Evolutionary conservation across 208 protist species (phyloP).

Genomic region (Blastocrithidia nonstop): DNA sequence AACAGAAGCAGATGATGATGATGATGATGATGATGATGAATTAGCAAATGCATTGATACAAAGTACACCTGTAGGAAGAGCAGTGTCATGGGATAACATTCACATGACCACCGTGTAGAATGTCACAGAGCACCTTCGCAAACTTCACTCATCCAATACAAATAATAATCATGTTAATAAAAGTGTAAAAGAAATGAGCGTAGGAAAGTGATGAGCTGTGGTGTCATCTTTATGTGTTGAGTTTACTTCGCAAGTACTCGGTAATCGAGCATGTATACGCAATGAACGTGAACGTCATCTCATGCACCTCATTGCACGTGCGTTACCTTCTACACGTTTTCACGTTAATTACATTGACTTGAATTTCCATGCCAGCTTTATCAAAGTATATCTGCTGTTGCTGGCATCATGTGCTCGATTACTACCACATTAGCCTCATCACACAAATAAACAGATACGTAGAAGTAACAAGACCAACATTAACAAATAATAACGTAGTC

Average conservation of each 20-base stretch:
- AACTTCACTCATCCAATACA: too few species aligned
- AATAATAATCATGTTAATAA: too few species aligned
- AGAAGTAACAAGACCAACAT: too few species aligned
- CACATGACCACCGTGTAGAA: conserved; percentile 28
- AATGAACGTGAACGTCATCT: conserved; percentile 37
- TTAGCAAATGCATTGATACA: conserved; percentile 19
- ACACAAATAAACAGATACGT: not conserved
- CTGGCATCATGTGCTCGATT: conserved; percentile 58
- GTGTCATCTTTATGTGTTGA: conserved; percentile 8
- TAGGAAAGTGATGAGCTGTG: not conserved
- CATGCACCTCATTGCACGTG: conserved; percentile 46
- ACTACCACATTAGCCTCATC: conserved; percentile 20
- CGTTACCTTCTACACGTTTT: conserved; percentile 23
- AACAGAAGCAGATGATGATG: conserved; percentile 1
- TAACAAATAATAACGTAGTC: too few species aligned
- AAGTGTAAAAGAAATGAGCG: too few species aligned
- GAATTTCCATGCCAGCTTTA: conserved; percentile 27
- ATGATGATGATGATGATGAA: conserved; percentile 26
- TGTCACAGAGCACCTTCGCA: conserved; percentile 23
- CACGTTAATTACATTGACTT: conserved; percentile 44
- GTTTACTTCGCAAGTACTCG: conserved; percentile 22
- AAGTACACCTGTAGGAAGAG: conserved; percentile 36
- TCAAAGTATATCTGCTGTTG: conserved; percentile 60
- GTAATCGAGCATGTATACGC: conserved; percentile 41
- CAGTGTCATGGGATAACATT: conserved; percentile 45